These are phyloP conservation scores for Haberlea rhodopensis DNA, from an alignment of 257 asterid genomes.

Conservation along the genomic window DNA sequence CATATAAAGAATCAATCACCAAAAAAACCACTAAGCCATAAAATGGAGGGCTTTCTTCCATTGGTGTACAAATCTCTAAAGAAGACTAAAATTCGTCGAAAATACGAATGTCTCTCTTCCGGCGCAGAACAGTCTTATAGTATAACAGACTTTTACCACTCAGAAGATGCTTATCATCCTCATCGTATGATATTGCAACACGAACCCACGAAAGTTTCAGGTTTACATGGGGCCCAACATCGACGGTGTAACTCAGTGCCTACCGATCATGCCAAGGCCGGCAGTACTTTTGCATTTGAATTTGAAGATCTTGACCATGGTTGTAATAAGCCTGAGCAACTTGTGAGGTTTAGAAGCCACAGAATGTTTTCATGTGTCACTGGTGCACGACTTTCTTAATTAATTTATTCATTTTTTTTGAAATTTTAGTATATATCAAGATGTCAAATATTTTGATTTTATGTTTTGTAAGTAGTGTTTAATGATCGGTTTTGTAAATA, in stretches of 20 bases:
- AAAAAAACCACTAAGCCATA: background rate
- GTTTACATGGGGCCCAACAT: slow-evolving; percentile 28
- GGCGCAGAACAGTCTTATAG: slow-evolving; percentile 33
- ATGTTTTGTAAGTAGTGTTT: too few species aligned
- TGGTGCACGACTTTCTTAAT: slow-evolving; percentile 38
- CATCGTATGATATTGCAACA: background rate
- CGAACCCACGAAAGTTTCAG: slow-evolving; percentile 14
- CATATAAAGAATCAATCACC: background rate
- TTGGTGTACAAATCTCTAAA: slow-evolving; percentile 53
- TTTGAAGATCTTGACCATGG: background rate
- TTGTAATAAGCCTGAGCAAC: slow-evolving; percentile 34
- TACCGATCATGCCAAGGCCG: slow-evolving; percentile 19
- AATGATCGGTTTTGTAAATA: background rate
- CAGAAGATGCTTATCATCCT: slow-evolving; percentile 18
- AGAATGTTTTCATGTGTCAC: slow-evolving; percentile 56
- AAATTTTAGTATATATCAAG: background rate
- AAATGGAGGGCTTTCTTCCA: slow-evolving; percentile 83
- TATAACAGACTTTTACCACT: slow-evolving; percentile 41
- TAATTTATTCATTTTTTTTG: too few species aligned
- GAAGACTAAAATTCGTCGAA: slow-evolving; percentile 50
- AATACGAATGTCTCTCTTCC: slow-evolving; percentile 58
- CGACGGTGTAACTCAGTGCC: slow-evolving; percentile 46
- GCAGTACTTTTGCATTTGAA: background rate
- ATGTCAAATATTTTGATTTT: background rate
- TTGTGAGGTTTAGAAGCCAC: slow-evolving; percentile 52